Percentiles rank a stretch among this genome's conserved stretches.
phyloP scores from a whole-genome alignment of 768 basidiomycete genomes.

The Lactarius psammicola region DNA sequence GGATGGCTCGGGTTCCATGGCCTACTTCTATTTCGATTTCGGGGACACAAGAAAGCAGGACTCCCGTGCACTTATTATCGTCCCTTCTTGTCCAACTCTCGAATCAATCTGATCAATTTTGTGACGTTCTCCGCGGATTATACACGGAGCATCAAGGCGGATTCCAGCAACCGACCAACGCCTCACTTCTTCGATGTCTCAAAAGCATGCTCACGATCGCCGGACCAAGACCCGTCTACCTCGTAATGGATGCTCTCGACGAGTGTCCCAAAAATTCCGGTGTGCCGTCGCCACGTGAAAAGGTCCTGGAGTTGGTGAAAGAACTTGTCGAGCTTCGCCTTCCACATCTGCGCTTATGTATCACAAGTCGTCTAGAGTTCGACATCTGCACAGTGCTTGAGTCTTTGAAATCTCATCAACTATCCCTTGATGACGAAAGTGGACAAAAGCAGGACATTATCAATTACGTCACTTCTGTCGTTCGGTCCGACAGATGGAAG shows the following conservation, averaged over 20 bases:
- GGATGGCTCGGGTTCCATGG: background rate
- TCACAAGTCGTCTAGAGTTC: background rate
- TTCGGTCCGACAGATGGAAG: background rate
- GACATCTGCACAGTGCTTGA: background rate
- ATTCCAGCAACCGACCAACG: background rate
- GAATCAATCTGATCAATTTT: background rate
- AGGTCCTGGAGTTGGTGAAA: background rate
- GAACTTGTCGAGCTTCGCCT: background rate
- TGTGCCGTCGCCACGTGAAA: background rate
- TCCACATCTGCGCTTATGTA: background rate
- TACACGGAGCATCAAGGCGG: background rate
- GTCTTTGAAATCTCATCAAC: background rate
- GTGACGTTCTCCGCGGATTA: background rate
- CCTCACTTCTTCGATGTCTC: slow-evolving; percentile 2
- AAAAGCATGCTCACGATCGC: background rate
- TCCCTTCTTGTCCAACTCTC: slow-evolving; percentile 9
- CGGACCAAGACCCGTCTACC: background rate
- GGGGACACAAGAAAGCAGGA: background rate
- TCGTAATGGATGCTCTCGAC: background rate
- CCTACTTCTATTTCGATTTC: background rate
- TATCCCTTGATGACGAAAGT: background rate
- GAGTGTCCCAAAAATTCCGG: background rate
- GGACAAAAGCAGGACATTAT: background rate
- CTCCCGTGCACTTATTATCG: background rate
- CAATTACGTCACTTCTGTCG: background rate